These are phyloP conservation scores for Camelina laxa DNA, from an alignment of 345 rosid genomes.

Conservation along the genomic window DNA sequence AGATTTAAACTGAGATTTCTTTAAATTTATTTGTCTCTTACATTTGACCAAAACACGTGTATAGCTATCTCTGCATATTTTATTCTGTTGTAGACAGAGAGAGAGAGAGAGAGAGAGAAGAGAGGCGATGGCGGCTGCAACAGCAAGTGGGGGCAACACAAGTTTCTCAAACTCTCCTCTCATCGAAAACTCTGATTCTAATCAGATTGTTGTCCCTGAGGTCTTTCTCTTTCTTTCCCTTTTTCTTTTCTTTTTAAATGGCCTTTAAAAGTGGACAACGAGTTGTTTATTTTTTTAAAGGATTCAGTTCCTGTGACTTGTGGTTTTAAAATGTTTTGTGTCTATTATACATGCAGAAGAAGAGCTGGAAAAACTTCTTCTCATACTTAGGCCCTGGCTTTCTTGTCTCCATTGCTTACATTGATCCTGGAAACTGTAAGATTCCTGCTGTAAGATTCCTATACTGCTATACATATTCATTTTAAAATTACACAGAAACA, in stretches of 20 bases:
- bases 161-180: constrained; percentile 65
- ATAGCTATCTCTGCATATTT: not conserved
- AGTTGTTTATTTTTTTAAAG: not conserved
- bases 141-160: constrained; percentile 38
- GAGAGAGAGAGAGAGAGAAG: constrained; percentile 9
- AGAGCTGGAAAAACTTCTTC: constrained; percentile 85
- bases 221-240: constrained; percentile 41
- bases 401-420: constrained; percentile 87
- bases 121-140: constrained; percentile 44
- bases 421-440: constrained; percentile 95
- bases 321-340: constrained; percentile 3
- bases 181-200: constrained; percentile 49
- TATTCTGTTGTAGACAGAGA: no score
- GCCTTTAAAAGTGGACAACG: no score
- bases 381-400: constrained; percentile 90
- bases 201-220: constrained; percentile 79
- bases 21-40: not conserved
- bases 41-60: not conserved
- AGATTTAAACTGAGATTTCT: not conserved
- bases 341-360: constrained; percentile 55
- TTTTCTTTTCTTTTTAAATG: not conserved
- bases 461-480: no score
- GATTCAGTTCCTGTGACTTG: not conserved
- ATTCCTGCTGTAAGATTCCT: no score
- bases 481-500: not conserved